These are phyloP conservation scores for Myochromella boudieri DNA, from an alignment of 768 basidiomycete species.

Conservation along the genomic window DNA sequence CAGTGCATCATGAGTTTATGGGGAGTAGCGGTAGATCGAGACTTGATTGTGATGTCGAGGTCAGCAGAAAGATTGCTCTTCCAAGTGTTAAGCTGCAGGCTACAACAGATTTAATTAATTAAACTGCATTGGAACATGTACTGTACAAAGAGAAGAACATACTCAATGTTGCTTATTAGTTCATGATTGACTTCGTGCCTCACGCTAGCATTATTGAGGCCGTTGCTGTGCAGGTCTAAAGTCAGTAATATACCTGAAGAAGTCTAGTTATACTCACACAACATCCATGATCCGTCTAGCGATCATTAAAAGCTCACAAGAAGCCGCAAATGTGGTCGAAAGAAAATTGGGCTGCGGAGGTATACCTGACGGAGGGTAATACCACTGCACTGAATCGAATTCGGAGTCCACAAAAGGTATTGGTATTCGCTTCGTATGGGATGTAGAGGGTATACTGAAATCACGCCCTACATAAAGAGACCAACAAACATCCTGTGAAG, in stretches of 20 bases:
- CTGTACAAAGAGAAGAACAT: slow-evolving; percentile 23
- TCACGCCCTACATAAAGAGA: slow-evolving; percentile 66
- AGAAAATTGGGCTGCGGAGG: slow-evolving; percentile 40
- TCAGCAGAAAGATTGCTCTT: slow-evolving; percentile 44
- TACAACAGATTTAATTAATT: slow-evolving; percentile 20
- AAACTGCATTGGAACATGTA: neutral
- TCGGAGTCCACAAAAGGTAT: slow-evolving; percentile 48
- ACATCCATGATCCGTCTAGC: slow-evolving; percentile 54
- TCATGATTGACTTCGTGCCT: slow-evolving; percentile 43
- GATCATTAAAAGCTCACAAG: slow-evolving; percentile 49
- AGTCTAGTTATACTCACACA: slow-evolving; percentile 37
- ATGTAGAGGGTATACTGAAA: slow-evolving; percentile 43
- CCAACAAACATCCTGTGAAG: slow-evolving; percentile 57
- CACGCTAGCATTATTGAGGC: slow-evolving; percentile 37
- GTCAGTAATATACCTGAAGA: neutral
- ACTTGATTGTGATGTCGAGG: slow-evolving; percentile 49
- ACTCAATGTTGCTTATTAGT: slow-evolving; percentile 56
- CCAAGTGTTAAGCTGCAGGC: slow-evolving; percentile 50
- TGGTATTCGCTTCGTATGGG: slow-evolving; percentile 35
- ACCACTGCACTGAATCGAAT: slow-evolving; percentile 49
- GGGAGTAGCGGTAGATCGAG: slow-evolving; percentile 45
- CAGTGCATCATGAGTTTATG: slow-evolving; percentile 58
- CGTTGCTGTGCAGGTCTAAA: slow-evolving; percentile 32
- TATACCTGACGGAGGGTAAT: slow-evolving; percentile 38
- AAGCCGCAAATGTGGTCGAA: slow-evolving; percentile 48